phyloP scores from a whole-genome alignment of 2,329 filamentous ascomycete species.

The Scortechinia acanthostroma region DNA sequence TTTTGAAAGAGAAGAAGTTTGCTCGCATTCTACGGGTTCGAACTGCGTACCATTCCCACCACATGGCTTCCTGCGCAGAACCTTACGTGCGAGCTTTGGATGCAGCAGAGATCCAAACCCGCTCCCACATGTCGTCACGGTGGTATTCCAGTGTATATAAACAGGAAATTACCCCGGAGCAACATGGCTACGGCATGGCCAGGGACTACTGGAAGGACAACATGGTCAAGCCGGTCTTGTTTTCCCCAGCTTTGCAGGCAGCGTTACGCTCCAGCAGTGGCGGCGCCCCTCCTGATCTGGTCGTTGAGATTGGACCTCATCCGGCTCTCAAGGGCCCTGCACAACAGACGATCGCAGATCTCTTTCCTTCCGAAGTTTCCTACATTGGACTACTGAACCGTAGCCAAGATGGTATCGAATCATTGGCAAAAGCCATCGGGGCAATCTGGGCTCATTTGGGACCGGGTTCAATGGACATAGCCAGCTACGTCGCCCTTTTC shows the following conservation, averaged over 20 bases:
- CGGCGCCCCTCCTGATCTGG: slow-evolving; percentile 4
- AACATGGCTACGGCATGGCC: not conserved
- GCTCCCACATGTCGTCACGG: not conserved
- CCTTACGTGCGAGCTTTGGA: slow-evolving; percentile 8
- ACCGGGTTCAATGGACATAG: slow-evolving; percentile 12
- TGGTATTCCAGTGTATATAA: not conserved
- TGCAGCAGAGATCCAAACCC: not conserved
- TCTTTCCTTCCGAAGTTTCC: slow-evolving; percentile 1
- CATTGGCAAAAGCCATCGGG: slow-evolving; percentile 9
- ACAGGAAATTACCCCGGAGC: too few relatives aligned
- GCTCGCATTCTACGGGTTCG: slow-evolving; percentile 10
- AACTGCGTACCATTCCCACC: slow-evolving; percentile 17
- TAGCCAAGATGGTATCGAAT: slow-evolving; percentile 7
- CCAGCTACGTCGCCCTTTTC: too few relatives aligned
- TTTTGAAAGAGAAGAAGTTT: slow-evolving; percentile 8
- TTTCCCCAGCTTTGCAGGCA: slow-evolving; percentile 19
- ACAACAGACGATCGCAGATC: slow-evolving; percentile 5
- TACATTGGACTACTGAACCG: slow-evolving; percentile 8
- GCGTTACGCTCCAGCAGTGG: slow-evolving; percentile 9
- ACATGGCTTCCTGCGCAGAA: slow-evolving; percentile 12
- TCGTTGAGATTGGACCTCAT: slow-evolving; percentile 20
- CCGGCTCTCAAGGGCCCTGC: slow-evolving; percentile 16
- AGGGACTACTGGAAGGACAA: slow-evolving; percentile 32
- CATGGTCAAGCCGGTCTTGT: slow-evolving; percentile 22
- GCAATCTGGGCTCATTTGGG: slow-evolving; percentile 11